Evolutionary conservation across 371 early-diverging fungal genomes (phyloP).

Genomic region (Actinomortierella ambigua): DNA sequence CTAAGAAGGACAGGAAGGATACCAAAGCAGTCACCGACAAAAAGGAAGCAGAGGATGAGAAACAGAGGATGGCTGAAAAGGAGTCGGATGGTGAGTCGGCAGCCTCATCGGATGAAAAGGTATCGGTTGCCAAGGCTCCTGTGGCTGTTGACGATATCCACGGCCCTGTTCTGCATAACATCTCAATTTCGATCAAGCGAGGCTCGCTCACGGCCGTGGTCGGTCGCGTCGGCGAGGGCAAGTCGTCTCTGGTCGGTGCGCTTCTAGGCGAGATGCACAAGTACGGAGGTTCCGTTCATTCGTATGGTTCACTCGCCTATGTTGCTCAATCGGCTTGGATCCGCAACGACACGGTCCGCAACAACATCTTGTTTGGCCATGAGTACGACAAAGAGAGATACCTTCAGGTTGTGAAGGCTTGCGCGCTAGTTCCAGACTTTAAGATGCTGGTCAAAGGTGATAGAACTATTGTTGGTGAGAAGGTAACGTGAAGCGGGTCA

Average conservation of each 20-base stretch:
- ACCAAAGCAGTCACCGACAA: too few species aligned
- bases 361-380: slow-evolving; percentile 66
- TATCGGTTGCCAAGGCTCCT: background rate
- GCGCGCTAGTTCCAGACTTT: slow-evolving; percentile 62
- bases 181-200: slow-evolving; percentile 64
- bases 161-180: slow-evolving; percentile 46
- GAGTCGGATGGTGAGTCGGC: background rate
- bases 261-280: slow-evolving; percentile 75
- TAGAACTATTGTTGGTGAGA: slow-evolving; percentile 50
- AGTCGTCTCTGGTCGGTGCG: slow-evolving; percentile 73
- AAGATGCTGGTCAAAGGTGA: slow-evolving; percentile 65
- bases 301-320: slow-evolving; percentile 45
- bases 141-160: slow-evolving; percentile 9
- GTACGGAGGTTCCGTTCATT: background rate
- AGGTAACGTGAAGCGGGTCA: slow-evolving; percentile 10
- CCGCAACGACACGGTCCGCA: slow-evolving; percentile 56
- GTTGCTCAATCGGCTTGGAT: slow-evolving; percentile 66
- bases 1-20: slow-evolving; percentile 6
- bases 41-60: background rate
- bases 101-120: background rate
- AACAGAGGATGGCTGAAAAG: background rate
- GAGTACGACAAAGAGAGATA: slow-evolving; percentile 49
- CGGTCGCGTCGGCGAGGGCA: slow-evolving; percentile 83
- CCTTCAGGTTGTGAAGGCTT: slow-evolving; percentile 46
- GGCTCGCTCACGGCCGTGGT: slow-evolving; percentile 72